Percentiles rank a stretch among this genome's conserved stretches.
Conservation (phyloP, 2,329 filamentous ascomycete species). For the Diaporthe longicolla region DNA sequence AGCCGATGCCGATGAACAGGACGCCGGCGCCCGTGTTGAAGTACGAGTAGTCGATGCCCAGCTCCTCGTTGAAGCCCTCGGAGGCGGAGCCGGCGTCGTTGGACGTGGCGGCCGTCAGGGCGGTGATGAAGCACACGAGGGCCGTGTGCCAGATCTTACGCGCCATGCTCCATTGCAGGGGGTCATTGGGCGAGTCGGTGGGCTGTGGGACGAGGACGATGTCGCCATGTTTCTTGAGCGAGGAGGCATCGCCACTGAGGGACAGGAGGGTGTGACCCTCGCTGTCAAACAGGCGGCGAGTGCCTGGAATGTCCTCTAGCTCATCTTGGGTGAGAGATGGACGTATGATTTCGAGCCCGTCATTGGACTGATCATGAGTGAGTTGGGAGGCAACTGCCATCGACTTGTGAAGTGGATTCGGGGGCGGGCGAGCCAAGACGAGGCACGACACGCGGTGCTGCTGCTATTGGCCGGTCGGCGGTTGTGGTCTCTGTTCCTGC, state of each 20-base stretch:
- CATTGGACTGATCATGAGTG: conserved; percentile 39
- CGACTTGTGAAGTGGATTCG: conserved; percentile 36
- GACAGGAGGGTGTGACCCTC: conserved; percentile 41
- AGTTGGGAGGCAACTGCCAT: conserved; percentile 41
- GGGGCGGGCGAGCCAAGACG: conserved; percentile 25
- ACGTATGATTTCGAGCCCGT: conserved; percentile 38
- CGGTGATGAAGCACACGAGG: conserved; percentile 67
- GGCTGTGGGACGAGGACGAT: conserved; percentile 68
- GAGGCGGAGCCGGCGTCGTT: conserved; percentile 68
- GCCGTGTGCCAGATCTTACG: conserved; percentile 66
- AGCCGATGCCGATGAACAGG: conserved; percentile 69
- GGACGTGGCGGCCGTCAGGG: conserved; percentile 68
- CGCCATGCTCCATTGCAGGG: conserved; percentile 63
- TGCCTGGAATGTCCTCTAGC: conserved; percentile 41
- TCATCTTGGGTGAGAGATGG: conserved; percentile 43
- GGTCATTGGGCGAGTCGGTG: conserved; percentile 66
- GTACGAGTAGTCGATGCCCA: conserved; percentile 62
- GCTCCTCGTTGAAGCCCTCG: conserved; percentile 63
- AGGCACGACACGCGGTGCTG: conserved; percentile 31
- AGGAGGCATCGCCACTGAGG: conserved; percentile 39
- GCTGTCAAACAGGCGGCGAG: conserved; percentile 42
- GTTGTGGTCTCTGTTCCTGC: neutral
- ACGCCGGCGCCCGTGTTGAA: conserved; percentile 68
- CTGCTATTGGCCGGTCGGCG: neutral
- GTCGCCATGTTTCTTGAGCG: conserved; percentile 52